Evolutionary conservation across 2,329 filamentous ascomycete species (phyloP), one percentile per base, ranked within the genome.

Genomic region (Claviceps monticola): DNA sequence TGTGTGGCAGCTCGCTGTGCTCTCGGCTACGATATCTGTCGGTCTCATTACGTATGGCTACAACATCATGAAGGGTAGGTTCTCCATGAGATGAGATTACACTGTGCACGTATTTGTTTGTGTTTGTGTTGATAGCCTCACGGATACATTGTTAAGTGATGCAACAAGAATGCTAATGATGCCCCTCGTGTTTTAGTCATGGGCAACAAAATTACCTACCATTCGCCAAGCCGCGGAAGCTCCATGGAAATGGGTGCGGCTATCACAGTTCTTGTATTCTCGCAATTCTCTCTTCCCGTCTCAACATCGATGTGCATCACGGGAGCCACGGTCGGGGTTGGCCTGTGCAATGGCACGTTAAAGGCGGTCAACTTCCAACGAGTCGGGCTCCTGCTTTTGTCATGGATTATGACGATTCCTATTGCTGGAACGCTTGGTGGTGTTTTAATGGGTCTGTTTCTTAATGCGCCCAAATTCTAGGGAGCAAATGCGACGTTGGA

Each of bases 211-310:
- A 82, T 86, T 64, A 87, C 83, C 53, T 84, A 84, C 66, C 82
- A 86, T 68, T 75, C 72, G 19, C 74, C 74, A 26, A 71, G 66
- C 58, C 68, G 74, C 58, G 74, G 72, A 49, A 86, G 71, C 59
- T 87, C 83, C 48, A 89, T 89, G 84, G 85, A 89, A 64, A 79
- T 89, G 77, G 85, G 85, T 46, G 84, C 85, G 44, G 83, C 85
- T 57, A 80, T 89, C 58, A 88, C 85, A 9, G 79, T 88, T 54
- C 77, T 88, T 26, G 68, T 89, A 63, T 86, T 86, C 73, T 86
- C 83, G 0, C 84, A 87, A 64, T 86, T 76, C 72, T 79, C 77
- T 1, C 80, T 89, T 0, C 85, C 85, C 39, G 84, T 89, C 23
- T 88, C 84, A 0, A 89, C 83, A 2, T 82, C 80, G 17, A 84